phyloP scores from a whole-genome alignment of 257 asterid species.

The Euphrasia confusa region DNA sequence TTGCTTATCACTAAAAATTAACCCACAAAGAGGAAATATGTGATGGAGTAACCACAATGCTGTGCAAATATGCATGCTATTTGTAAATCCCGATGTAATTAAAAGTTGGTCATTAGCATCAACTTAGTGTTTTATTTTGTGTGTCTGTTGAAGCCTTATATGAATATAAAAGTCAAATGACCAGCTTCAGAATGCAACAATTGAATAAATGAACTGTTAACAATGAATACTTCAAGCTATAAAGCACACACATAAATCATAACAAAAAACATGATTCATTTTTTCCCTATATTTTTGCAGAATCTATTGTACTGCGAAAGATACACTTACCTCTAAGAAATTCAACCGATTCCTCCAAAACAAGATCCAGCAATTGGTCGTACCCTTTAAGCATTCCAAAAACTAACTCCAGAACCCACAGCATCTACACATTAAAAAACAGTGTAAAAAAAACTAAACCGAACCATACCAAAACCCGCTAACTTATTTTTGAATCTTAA shows the following conservation, averaged over 20 bases:
- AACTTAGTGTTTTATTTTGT: not conserved
- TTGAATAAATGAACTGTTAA: not conserved
- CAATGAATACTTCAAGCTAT: constrained; percentile 2
- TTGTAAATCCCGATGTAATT: not conserved
- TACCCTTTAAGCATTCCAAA: constrained; percentile 97
- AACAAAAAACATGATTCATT: not conserved
- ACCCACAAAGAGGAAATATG: not conserved
- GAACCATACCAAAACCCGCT: not conserved
- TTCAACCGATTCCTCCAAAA: constrained; percentile 89
- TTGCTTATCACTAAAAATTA: not conserved
- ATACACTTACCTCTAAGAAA: constrained; percentile 65
- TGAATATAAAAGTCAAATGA: not conserved
- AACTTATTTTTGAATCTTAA: not conserved
- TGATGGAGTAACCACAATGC: not conserved
- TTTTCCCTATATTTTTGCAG: not conserved
- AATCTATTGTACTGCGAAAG: not conserved
- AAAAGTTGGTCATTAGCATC: constrained; percentile 8
- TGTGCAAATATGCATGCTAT: not conserved
- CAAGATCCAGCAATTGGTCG: constrained; percentile 94
- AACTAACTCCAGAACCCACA: not conserved
- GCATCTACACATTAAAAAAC: not conserved
- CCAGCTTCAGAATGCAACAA: constrained; percentile 8
- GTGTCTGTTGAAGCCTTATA: not conserved
- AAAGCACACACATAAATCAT: not conserved
- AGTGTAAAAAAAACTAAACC: not conserved